These are phyloP conservation scores for Lactarius hatsudake DNA, from an alignment of 768 basidiomycete genomes.

Conservation along the genomic window DNA sequence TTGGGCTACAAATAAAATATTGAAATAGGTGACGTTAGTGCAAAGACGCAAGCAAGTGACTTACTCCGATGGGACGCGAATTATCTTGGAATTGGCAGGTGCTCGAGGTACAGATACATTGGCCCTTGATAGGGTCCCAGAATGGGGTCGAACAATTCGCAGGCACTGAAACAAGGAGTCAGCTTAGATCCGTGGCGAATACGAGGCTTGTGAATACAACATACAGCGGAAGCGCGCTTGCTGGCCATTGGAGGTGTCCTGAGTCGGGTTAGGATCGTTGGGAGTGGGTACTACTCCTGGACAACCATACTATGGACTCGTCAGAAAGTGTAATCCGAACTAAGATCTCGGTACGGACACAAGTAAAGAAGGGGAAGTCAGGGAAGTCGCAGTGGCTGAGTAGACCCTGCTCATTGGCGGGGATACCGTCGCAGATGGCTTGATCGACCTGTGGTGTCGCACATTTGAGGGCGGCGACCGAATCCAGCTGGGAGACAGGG, in stretches of 20 bases:
- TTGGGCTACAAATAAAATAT: constrained; percentile 46
- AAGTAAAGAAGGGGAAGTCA: constrained; percentile 79
- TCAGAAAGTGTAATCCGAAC: not conserved
- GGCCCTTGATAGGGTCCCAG: constrained; percentile 72
- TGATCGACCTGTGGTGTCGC: constrained; percentile 53
- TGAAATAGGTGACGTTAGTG: constrained; percentile 10
- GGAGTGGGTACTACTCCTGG: constrained; percentile 53
- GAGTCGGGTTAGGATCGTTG: constrained; percentile 63
- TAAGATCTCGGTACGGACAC: constrained; percentile 44
- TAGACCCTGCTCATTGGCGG: constrained; percentile 61
- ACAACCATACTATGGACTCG: constrained; percentile 61
- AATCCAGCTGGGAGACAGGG: constrained; percentile 56
- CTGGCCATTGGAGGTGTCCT: constrained; percentile 46
- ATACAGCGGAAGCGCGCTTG: constrained; percentile 54
- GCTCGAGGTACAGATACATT: constrained; percentile 57
- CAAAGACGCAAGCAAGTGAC: constrained; percentile 29
- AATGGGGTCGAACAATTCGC: constrained; percentile 73
- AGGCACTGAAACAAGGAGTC: constrained; percentile 45
- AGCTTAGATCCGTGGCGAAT: not conserved
- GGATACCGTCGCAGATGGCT: constrained; percentile 78
- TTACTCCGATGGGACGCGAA: constrained; percentile 62
- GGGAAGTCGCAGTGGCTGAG: constrained; percentile 59
- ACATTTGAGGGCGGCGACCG: constrained; percentile 57
- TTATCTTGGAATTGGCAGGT: constrained; percentile 63
- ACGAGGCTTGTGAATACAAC: constrained; percentile 28